Evolutionary conservation across 2,329 filamentous ascomycete species (phyloP).

Genomic region (Talaromyces sp.): DNA sequence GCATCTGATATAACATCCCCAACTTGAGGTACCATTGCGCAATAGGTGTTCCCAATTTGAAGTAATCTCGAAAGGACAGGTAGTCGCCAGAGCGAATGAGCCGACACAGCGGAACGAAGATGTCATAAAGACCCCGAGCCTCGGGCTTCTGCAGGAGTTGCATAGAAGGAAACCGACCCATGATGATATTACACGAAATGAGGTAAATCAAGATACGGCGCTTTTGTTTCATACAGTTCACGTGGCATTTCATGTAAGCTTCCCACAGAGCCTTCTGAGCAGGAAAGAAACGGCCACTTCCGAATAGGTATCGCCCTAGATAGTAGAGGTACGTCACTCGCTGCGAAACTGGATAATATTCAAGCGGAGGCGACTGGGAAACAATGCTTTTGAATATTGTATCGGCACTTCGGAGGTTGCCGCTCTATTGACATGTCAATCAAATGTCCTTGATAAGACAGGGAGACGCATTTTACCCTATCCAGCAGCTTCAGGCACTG

Average conservation of each 20-base stretch:
- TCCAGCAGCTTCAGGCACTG: slow-evolving; percentile 84
- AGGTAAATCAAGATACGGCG: slow-evolving; percentile 78
- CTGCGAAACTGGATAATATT: slow-evolving; percentile 77
- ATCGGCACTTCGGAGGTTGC: slow-evolving; percentile 75
- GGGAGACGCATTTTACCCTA: slow-evolving; percentile 49
- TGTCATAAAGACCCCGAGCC: slow-evolving; percentile 57
- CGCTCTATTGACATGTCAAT: slow-evolving; percentile 50
- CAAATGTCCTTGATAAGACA: background rate
- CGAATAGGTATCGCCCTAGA: slow-evolving; percentile 83
- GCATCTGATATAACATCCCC: slow-evolving; percentile 70
- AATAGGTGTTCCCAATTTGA: slow-evolving; percentile 51
- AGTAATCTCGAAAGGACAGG: slow-evolving; percentile 64
- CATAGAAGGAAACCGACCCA: slow-evolving; percentile 74
- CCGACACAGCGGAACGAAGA: slow-evolving; percentile 69
- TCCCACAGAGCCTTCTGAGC: slow-evolving; percentile 71
- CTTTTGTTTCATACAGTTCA: slow-evolving; percentile 60
- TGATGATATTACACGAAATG: slow-evolving; percentile 74
- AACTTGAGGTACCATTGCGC: slow-evolving; percentile 71
- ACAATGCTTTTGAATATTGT: slow-evolving; percentile 88
- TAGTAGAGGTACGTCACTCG: slow-evolving; percentile 93
- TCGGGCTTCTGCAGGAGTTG: slow-evolving; percentile 66
- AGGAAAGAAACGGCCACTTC: slow-evolving; percentile 75
- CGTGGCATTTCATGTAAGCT: slow-evolving; percentile 72
- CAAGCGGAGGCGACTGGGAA: slow-evolving; percentile 73
- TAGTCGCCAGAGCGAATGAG: slow-evolving; percentile 73